phyloP scores from a whole-genome alignment of 768 basidiomycete species.

The Lepiota venenata region DNA sequence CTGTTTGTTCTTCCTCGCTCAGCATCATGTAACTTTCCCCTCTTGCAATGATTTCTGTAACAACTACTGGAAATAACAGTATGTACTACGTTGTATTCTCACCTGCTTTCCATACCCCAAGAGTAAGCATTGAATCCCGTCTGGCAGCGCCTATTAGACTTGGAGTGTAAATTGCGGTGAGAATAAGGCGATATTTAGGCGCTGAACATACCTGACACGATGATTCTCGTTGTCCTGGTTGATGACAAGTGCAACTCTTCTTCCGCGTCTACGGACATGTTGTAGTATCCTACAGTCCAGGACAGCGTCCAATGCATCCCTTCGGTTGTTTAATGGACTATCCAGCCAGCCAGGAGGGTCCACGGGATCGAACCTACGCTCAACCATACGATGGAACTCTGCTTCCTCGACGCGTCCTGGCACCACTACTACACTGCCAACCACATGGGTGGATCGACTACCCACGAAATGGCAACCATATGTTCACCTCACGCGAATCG shows the following conservation, averaged over 20 bases:
- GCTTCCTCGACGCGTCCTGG: conserved; percentile 4
- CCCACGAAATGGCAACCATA: conserved; percentile 70
- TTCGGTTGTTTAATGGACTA: background rate
- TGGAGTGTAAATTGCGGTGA: too few relatives aligned
- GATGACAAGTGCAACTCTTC: background rate
- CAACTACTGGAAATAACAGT: background rate
- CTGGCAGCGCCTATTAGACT: background rate
- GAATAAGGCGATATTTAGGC: background rate
- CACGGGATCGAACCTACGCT: background rate
- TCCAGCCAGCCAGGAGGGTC: background rate
- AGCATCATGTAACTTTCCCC: conserved; percentile 6
- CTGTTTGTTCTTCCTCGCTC: background rate
- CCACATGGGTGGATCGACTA: conserved; percentile 66
- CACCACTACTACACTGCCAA: conserved; percentile 1
- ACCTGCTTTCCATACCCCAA: too few relatives aligned
- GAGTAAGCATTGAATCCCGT: too few relatives aligned
- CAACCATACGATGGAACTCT: background rate
- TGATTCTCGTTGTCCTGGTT: background rate
- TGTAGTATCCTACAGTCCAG: background rate
- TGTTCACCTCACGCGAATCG: conserved; percentile 80
- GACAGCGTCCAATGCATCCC: background rate
- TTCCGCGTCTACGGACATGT: background rate
- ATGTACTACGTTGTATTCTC: background rate
- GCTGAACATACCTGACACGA: too few relatives aligned
- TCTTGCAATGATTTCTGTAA: conserved; percentile 1